phyloP scores from a whole-genome alignment of 306 rosid species.

The Rosa rugosa region DNA sequence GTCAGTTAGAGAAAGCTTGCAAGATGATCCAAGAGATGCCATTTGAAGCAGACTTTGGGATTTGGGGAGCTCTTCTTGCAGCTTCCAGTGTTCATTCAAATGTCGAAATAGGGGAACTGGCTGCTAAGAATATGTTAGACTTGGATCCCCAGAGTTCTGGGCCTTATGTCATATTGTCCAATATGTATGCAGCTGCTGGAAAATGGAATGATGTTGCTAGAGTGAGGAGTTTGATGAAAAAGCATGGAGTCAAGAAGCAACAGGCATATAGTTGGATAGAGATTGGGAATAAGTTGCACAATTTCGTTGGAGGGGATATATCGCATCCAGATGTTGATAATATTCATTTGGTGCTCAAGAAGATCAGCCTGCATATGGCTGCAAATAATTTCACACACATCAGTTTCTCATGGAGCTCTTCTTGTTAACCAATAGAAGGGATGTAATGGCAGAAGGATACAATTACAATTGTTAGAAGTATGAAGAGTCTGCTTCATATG shows the following conservation, averaged over 20 bases:
- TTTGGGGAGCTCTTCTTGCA: conserved; percentile 34
- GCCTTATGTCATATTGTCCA: conserved; percentile 14
- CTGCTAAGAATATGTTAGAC: conserved; percentile 15
- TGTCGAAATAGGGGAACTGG: conserved; percentile 9
- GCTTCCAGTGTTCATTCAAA: conserved; percentile 26
- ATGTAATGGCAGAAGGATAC: background rate
- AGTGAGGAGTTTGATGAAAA: conserved; percentile 18
- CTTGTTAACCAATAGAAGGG: background rate
- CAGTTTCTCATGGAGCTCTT: background rate
- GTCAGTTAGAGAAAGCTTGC: conserved; percentile 26
- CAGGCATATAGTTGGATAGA: conserved; percentile 20
- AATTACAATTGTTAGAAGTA: background rate
- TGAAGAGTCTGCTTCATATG: background rate
- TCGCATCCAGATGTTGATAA: conserved; percentile 19
- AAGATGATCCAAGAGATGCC: conserved; percentile 23
- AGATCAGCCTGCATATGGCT: conserved; percentile 6
- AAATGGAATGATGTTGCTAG: conserved; percentile 19
- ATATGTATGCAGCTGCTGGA: conserved; percentile 4
- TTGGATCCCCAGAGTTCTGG: conserved; percentile 10
- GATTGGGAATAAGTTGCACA: conserved; percentile 17
- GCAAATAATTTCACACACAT: conserved; percentile 3
- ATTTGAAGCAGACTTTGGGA: conserved; percentile 38
- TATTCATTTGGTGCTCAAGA: conserved; percentile 18
- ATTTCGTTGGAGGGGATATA: conserved; percentile 16
- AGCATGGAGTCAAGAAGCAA: conserved; percentile 20